Evolutionary conservation across 1,139 yeast species (phyloP), one percentile per base, ranked within the genome.

Genomic region (Suhomyces chickasaworum): DNA sequence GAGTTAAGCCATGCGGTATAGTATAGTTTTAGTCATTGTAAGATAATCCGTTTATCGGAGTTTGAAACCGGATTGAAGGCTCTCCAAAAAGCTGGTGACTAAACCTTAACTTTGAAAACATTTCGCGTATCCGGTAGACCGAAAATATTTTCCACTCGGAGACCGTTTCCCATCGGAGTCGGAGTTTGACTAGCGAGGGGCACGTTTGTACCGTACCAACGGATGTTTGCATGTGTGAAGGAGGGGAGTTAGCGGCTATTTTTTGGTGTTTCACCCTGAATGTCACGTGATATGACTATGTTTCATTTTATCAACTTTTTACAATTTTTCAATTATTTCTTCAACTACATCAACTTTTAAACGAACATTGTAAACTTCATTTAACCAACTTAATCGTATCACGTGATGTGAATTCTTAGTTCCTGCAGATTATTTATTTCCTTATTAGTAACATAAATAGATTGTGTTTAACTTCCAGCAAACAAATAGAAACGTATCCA

Each of bases 121-220:
- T 7, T n/a, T 15, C 10, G 27, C 29, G 37, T 21, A n/a, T 34
- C 37, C 37, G 23, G 13, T 34, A 18, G 12, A 3, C 37, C 37
- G 37, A 20, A 13, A 7, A 34, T 10, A 21, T 34, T 34, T 20
- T 34, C 35, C 35, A 22, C 15, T 17, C 35, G 36, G 36, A 9
- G 16, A 18, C 36, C 23, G 23, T 18, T 33, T 33, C 21, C 23
- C 23, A 10, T 33, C 36, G 36, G 36, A 20, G 36, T 33, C 36
- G 37, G 39, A 36, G 39, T 36, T 23, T 36, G 4, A 36, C 23
- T 23, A 7, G 36, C 21, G 23, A 17, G 23, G 36, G 32, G 32
- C 32, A 29, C 10, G 32, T 13, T 13, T 3, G 32, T 7, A 4
- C 9, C 32, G 32, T 17, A n/a, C 32, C 32, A 29, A 13, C 32